phyloP scores from a whole-genome alignment of 2,329 filamentous ascomycete genomes.

The Lasiodiplodia gonubiensis region DNA sequence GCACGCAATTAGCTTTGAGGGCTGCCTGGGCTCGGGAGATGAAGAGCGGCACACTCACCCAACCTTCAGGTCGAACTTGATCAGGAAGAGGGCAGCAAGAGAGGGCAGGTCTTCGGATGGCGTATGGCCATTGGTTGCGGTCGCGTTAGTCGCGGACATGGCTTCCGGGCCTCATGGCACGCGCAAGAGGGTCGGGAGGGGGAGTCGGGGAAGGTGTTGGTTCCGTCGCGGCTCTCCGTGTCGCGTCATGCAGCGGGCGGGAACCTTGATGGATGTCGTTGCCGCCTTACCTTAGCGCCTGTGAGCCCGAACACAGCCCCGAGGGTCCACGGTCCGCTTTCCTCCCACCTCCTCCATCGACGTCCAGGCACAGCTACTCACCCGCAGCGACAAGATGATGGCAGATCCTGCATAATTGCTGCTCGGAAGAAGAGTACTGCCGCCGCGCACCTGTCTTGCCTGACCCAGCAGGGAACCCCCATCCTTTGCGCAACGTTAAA shows the following conservation, averaged over 20 bases:
- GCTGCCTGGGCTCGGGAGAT: neutral
- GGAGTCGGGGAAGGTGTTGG: constrained; percentile 15
- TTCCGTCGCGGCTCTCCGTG: constrained; percentile 16
- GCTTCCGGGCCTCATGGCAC: constrained; percentile 28
- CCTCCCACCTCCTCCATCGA: neutral
- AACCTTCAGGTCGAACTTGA: constrained; percentile 90
- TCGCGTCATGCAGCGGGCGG: constrained; percentile 26
- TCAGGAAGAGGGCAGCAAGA: constrained; percentile 82
- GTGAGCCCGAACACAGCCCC: neutral
- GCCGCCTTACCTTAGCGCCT: neutral
- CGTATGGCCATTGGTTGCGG: constrained; percentile 16
- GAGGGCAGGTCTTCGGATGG: constrained; percentile 38
- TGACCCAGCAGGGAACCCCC: no score
- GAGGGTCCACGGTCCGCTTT: neutral
- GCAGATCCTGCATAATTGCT: neutral
- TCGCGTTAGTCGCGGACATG: constrained; percentile 29
- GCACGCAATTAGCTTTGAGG: constrained; percentile 13
- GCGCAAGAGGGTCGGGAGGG: constrained; percentile 9
- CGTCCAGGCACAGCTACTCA: neutral
- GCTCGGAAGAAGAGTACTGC: neutral
- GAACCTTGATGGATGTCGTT: constrained; percentile 24
- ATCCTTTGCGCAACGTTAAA: neutral
- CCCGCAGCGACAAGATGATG: neutral
- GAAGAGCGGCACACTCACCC: constrained; percentile 61
- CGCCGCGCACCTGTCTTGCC: neutral